A percentile compares a stretch with the other conserved stretches of the same genome.
phyloP scores from a whole-genome alignment of 2,329 filamentous ascomycete species.

The Fusarium buxicola region DNA sequence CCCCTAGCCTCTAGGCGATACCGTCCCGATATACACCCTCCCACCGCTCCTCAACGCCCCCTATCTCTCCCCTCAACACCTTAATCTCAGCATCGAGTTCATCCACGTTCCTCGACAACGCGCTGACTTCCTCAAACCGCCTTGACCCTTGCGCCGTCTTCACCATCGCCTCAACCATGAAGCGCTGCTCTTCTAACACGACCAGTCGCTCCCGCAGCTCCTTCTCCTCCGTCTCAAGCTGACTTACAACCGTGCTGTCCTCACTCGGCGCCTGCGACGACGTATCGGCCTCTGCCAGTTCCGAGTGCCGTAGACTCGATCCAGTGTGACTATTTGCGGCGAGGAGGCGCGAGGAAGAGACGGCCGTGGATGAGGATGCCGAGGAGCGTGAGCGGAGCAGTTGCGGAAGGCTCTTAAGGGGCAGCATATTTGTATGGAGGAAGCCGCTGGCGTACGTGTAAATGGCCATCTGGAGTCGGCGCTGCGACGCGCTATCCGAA shows the following conservation, averaged over 20 bases:
- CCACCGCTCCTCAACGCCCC: conserved; percentile 71
- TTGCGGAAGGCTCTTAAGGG: conserved; percentile 79
- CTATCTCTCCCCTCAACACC: conserved; percentile 71
- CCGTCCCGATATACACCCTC: conserved; percentile 61
- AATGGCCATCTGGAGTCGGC: conserved; percentile 81
- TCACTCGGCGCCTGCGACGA: conserved; percentile 60
- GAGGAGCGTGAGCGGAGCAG: conserved; percentile 64
- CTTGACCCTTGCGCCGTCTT: conserved; percentile 78
- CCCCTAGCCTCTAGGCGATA: conserved; percentile 19
- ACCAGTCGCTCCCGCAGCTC: conserved; percentile 82
- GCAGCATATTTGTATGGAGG: conserved; percentile 90
- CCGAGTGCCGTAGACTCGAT: conserved; percentile 59
- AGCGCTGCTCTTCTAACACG: conserved; percentile 90
- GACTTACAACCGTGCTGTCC: conserved; percentile 64
- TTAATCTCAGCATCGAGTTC: conserved; percentile 85
- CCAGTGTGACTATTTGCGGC: conserved; percentile 51
- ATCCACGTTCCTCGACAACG: conserved; percentile 81
- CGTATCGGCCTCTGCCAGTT: conserved; percentile 60
- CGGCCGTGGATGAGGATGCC: conserved; percentile 46
- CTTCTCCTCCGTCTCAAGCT: conserved; percentile 85
- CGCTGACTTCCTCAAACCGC: conserved; percentile 87
- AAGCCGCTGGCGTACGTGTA: conserved; percentile 86
- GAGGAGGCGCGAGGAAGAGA: conserved; percentile 48
- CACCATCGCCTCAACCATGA: conserved; percentile 89
- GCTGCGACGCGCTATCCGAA: conserved; percentile 77